A percentile compares a stretch with the other conserved stretches of the same genome.
These are phyloP conservation scores for Colletotrichum echinochloae DNA, from an alignment of 2,329 filamentous ascomycete species.

Conservation along the genomic window DNA sequence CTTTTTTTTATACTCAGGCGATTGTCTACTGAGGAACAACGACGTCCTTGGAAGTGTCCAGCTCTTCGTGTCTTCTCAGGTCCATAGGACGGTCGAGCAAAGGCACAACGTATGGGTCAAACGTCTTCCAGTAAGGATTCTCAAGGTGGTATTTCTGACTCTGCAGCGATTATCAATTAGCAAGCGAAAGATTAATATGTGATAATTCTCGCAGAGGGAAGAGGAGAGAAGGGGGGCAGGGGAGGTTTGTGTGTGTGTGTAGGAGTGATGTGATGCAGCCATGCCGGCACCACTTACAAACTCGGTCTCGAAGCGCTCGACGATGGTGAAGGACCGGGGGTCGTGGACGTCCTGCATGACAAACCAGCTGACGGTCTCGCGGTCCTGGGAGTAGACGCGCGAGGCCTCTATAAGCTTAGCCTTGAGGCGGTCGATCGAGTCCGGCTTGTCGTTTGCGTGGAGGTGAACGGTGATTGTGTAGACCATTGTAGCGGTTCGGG, in stretches of 20 bases:
- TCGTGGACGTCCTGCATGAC: conserved; percentile 82
- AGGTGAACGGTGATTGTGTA: conserved; percentile 78
- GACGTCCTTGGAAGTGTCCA: conserved; percentile 67
- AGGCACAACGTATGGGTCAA: conserved; percentile 79
- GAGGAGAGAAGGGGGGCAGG: not conserved
- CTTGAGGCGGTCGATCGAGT: conserved; percentile 74
- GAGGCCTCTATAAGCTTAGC: conserved; percentile 82
- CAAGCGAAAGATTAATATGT: not conserved
- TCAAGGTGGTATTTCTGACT: conserved; percentile 73
- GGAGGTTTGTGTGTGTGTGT: not conserved
- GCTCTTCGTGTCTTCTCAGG: conserved; percentile 74
- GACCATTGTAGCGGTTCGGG: conserved; percentile 62
- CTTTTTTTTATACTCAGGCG: not conserved
- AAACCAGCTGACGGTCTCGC: conserved; percentile 78
- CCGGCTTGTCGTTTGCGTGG: conserved; percentile 74
- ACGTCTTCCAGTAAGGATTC: conserved; percentile 82
- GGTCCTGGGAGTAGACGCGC: conserved; percentile 77
- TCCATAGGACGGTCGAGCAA: conserved; percentile 78
- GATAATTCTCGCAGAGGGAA: not conserved
- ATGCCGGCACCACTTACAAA: conserved; percentile 58
- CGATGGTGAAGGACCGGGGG: conserved; percentile 77
- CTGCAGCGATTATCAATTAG: conserved; percentile 44
- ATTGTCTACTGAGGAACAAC: conserved; percentile 49
- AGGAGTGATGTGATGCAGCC: not conserved
- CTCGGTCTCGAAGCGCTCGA: conserved; percentile 79